Evolutionary conservation across 1,284 basidiomycete genomes (phyloP), one percentile per base, ranked within the genome.

Genomic region (Boletellus deceptivus): DNA sequence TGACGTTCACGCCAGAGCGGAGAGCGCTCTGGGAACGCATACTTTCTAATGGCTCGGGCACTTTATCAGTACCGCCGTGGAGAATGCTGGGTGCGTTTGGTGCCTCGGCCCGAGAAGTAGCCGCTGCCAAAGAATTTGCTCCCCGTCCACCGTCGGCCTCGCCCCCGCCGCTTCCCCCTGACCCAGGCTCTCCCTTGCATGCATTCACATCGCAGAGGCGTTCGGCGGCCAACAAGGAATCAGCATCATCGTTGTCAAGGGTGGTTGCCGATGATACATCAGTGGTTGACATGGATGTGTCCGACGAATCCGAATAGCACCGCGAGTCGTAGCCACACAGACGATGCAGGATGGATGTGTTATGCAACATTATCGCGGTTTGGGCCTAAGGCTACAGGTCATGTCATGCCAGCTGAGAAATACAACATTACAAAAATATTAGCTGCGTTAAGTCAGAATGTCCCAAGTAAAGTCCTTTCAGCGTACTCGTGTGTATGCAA

Each of bases 1-100:
- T n/a, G 14, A 74, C 74, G 6, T 75, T 68, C 55, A 68, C 71
- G 3, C 43, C 53, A n/a, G 72, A 75, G 18, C 70, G 73, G 34
- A 66, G 69, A 36, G 56, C 52, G 8, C 67, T 78, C 7, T 75
- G 76, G 76, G 64, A 73, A 22, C 57, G 58, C 40, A 72, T 78
- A 53, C 58, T 61, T 35, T 55, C 58, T 52, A 52, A 55, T 46
- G 49, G 50, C 48, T 24, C 25, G 44, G 43, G 4, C 6, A 48
- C 18, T n/a, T 13, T 4, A 36, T 36, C 46, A 16, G 22, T 57
- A 2, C 62, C 60, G 2, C 65, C 65, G 20, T 65, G 64, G 64
- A 68, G 68, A 52, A 16, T 53, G 24, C 54, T 56, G 27, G 51
- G 47, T 24, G 48, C 42, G 10, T 56, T 67, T 41, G 43, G 49